A percentile compares a stretch with the other conserved stretches of the same genome.
Evolutionary conservation across 768 basidiomycete genomes (phyloP).

Genomic region (Termitomyces sp.): DNA sequence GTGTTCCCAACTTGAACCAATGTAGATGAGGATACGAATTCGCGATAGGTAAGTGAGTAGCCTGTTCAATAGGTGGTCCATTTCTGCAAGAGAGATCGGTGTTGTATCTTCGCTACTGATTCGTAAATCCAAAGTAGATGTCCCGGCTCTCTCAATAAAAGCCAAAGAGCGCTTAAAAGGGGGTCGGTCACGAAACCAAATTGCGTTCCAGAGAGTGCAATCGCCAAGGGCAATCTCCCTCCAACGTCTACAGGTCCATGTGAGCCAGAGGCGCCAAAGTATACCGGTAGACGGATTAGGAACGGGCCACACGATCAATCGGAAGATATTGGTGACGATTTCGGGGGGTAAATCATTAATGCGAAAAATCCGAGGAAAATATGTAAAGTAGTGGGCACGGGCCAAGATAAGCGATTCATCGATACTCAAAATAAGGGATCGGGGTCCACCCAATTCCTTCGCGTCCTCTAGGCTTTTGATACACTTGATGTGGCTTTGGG

Average conservation of each 20-base stretch:
- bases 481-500: conserved; percentile 13
- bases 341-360: conserved; percentile 65
- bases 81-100: conserved; percentile 38
- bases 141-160: conserved; percentile 58
- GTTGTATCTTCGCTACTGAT: conserved; percentile 43
- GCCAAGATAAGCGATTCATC: conserved; percentile 32
- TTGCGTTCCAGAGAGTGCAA: conserved; percentile 58
- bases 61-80: conserved; percentile 48
- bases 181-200: conserved; percentile 59
- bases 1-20: conserved; percentile 56
- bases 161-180: conserved; percentile 50
- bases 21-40: conserved; percentile 58
- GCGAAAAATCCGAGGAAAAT: conserved; percentile 44
- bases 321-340: conserved; percentile 65
- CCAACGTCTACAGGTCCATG: conserved; percentile 61
- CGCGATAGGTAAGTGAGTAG: conserved; percentile 53
- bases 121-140: conserved; percentile 58
- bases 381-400: conserved; percentile 29
- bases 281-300: conserved; percentile 33
- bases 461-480: conserved; percentile 16
- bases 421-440: conserved; percentile 5
- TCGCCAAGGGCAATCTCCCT: conserved; percentile 47
- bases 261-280: conserved; percentile 44
- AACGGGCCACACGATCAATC: conserved; percentile 55
- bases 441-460: conserved; percentile 6